A percentile compares a stretch with the other conserved stretches of the same genome.
These are phyloP conservation scores for Gliomastix tumulicola DNA, from an alignment of 2,329 filamentous ascomycete species.

Conservation along the genomic window DNA sequence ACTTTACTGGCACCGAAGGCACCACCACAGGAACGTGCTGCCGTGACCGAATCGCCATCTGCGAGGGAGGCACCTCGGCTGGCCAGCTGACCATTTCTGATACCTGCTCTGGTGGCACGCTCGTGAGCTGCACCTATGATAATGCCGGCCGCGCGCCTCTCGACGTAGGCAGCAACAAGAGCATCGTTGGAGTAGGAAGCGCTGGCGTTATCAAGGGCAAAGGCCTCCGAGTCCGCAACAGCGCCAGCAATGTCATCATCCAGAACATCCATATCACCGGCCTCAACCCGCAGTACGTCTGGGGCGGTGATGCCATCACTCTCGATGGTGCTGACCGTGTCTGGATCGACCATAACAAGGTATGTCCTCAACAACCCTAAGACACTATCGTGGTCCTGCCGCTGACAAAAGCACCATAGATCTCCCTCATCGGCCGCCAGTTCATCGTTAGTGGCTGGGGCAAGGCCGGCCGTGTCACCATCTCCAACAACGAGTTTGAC, in stretches of 20 bases:
- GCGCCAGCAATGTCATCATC: constrained; percentile 49
- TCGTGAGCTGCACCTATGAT: constrained; percentile 1
- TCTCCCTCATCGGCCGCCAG: constrained; percentile 3
- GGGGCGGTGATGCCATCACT: constrained; percentile 53
- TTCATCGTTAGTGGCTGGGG: neutral
- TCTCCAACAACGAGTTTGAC: constrained; percentile 39
- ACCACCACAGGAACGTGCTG: constrained; percentile 45
- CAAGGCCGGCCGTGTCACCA: constrained; percentile 24
- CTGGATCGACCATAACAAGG: constrained; percentile 49
- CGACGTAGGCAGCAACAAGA: constrained; percentile 50
- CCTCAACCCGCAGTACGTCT: constrained; percentile 50
- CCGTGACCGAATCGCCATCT: constrained; percentile 21
- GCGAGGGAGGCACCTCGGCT: neutral
- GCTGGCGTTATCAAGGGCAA: constrained; percentile 51
- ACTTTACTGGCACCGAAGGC: constrained; percentile 50
- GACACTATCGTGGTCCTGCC: too few species aligned
- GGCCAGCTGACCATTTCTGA: constrained; percentile 2
- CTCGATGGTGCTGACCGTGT: constrained; percentile 36
- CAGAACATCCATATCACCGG: constrained; percentile 51
- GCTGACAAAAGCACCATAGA: neutral
- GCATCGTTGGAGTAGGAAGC: constrained; percentile 41
- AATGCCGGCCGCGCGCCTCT: constrained; percentile 31
- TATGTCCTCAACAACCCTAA: constrained; percentile 6
- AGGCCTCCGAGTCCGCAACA: constrained; percentile 41
- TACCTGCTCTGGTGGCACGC: neutral